Percentiles rank a stretch among this genome's conserved stretches.
Evolutionary conservation across 202 grass and related monocot genomes (phyloP).

Genomic region (Zizania palustris): DNA sequence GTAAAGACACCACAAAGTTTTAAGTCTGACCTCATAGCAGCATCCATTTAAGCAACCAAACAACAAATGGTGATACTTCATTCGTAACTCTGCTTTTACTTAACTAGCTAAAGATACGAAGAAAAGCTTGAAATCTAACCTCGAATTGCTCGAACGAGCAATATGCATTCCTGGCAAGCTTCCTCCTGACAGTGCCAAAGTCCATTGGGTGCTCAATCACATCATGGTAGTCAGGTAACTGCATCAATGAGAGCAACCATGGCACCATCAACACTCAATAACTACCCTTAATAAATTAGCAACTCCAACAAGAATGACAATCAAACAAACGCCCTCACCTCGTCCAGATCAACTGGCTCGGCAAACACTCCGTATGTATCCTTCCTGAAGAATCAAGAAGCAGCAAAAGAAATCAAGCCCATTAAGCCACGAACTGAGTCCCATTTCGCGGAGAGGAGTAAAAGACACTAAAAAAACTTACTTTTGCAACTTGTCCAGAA

Average conservation of each 20-base stretch:
- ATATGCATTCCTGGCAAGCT: slow-evolving; percentile 78
- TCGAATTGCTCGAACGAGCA: slow-evolving; percentile 93
- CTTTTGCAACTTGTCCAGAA: slow-evolving; percentile 97
- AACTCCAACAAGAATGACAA: slow-evolving; percentile 40
- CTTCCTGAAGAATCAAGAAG: slow-evolving; percentile 68
- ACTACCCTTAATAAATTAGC: slow-evolving; percentile 14
- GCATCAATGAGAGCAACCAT: slow-evolving; percentile 37
- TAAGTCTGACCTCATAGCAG: slow-evolving; percentile 54
- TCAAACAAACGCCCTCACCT: slow-evolving; percentile 48
- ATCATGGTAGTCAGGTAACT: slow-evolving; percentile 96
- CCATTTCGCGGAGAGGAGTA: not conserved
- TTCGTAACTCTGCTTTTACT: not conserved
- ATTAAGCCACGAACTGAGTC: slow-evolving; percentile 37
- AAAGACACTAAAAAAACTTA: slow-evolving; percentile 40
- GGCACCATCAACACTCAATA: slow-evolving; percentile 38
- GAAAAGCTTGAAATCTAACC: slow-evolving; percentile 49
- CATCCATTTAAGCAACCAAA: not conserved
- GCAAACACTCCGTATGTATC: slow-evolving; percentile 93
- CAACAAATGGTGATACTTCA: not conserved
- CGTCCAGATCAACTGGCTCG: slow-evolving; percentile 85
- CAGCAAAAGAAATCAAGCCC: slow-evolving; percentile 36
- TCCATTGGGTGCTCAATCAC: slow-evolving; percentile 99
- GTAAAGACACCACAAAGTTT: not conserved
- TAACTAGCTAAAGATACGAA: not conserved
- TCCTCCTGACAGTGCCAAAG: slow-evolving; percentile 86